A percentile compares a stretch with the other conserved stretches of the same genome.
These are phyloP conservation scores for Plasmodium gallinaceum DNA, from an alignment of 169 alveolate species.

Conservation along the genomic window DNA sequence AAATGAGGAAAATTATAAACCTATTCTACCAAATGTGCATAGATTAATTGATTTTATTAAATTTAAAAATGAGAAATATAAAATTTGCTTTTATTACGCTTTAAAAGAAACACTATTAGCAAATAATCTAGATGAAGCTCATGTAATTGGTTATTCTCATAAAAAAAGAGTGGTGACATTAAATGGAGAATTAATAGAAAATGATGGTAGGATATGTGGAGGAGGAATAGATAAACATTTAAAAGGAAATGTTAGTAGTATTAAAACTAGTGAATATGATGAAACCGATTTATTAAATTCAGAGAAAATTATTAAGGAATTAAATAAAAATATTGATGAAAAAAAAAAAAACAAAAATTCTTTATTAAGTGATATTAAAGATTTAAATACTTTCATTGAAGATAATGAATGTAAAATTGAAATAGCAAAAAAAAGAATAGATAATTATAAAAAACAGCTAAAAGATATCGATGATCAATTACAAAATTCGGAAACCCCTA, in stretches of 20 bases:
- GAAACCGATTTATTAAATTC: constrained; percentile 25
- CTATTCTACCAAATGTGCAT: constrained; percentile 79
- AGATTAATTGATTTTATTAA: constrained; percentile 92
- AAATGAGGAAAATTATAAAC: constrained; percentile 63
- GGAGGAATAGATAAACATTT: constrained; percentile 83
- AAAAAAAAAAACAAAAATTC: constrained; percentile 15
- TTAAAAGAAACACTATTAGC: constrained; percentile 93
- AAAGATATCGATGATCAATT: constrained; percentile 74
- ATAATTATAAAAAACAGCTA: constrained; percentile 50
- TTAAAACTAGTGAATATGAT: constrained; percentile 58
- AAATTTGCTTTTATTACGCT: constrained; percentile 91
- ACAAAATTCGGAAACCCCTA: constrained; percentile 65
- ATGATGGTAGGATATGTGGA: constrained; percentile 95
- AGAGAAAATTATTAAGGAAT: constrained; percentile 15
- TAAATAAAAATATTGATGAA: constrained; percentile 34
- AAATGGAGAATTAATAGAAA: constrained; percentile 94
- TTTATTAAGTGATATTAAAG: constrained; percentile 41
- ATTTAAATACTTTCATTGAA: constrained; percentile 24
- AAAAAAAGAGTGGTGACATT: constrained; percentile 94
- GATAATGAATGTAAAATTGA: constrained; percentile 74
- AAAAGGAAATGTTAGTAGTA: constrained; percentile 16
- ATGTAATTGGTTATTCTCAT: constrained; percentile 88
- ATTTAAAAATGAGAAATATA: constrained; percentile 83
- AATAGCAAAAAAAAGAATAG: constrained; percentile 54
- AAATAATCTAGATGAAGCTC: constrained; percentile 90